Evolutionary conservation across 2,329 filamentous ascomycete genomes (phyloP).

Genomic region (Coniella lustricola): DNA sequence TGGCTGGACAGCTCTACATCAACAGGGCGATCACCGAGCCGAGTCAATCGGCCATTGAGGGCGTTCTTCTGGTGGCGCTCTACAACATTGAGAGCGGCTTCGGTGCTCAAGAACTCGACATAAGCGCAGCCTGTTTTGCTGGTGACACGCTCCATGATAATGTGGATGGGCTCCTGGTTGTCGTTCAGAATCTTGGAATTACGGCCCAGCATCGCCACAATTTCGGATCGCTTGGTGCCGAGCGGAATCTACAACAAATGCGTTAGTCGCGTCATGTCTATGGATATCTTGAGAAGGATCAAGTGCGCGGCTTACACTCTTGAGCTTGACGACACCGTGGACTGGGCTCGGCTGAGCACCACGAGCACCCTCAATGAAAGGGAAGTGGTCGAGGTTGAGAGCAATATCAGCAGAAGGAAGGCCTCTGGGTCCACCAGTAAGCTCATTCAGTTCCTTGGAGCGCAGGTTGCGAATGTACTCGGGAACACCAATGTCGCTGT

Average conservation of each 20-base stretch:
- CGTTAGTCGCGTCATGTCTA: background rate
- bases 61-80: constrained; percentile 37
- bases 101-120: constrained; percentile 47
- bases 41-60: constrained; percentile 34
- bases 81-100: constrained; percentile 48
- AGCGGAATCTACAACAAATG: constrained; percentile 45
- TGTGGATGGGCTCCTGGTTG: constrained; percentile 49
- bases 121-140: constrained; percentile 57
- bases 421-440: constrained; percentile 29
- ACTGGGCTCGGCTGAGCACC: constrained; percentile 23
- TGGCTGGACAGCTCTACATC: constrained; percentile 52
- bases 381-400: constrained; percentile 34
- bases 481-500: constrained; percentile 6
- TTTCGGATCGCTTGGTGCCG: constrained; percentile 42
- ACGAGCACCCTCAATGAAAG: constrained; percentile 36
- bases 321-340: constrained; percentile 41
- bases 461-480: constrained; percentile 22
- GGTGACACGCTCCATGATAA: constrained; percentile 57
- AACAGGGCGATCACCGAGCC: constrained; percentile 51
- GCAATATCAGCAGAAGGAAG: constrained; percentile 29
- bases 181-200: constrained; percentile 50
- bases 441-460: constrained; percentile 31
- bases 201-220: constrained; percentile 52
- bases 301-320: constrained; percentile 36
- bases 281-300: background rate